Evolutionary conservation across 306 rosid species (phyloP).

Genomic region (Medicago lupulina): DNA sequence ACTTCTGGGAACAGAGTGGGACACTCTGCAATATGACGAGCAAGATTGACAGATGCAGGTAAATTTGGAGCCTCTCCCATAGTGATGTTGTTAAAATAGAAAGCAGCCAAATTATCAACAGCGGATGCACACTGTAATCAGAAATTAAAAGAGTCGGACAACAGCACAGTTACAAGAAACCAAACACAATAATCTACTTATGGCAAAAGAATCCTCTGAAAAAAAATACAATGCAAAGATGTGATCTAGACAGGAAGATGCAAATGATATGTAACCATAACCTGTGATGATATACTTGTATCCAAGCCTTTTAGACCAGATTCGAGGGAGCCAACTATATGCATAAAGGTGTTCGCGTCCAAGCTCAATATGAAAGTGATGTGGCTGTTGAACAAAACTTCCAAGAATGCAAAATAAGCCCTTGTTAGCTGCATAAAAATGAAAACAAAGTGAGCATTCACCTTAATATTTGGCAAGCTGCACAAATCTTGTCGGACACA

Average conservation of each 20-base stretch:
- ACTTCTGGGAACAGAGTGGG: slow-evolving; percentile 97
- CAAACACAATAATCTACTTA: slow-evolving; percentile 27
- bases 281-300: slow-evolving; percentile 94
- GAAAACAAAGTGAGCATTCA: slow-evolving; percentile 33
- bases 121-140: slow-evolving; percentile 94
- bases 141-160: slow-evolving; percentile 38
- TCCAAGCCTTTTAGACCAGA: slow-evolving; percentile 99
- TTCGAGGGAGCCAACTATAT: slow-evolving; percentile 93
- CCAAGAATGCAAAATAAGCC: slow-evolving; percentile 96
- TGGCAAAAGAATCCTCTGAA: slow-evolving; percentile 1
- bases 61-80: slow-evolving; percentile 93
- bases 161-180: slow-evolving; percentile 34
- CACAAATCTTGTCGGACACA: slow-evolving; percentile 17
- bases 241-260: slow-evolving; percentile 33
- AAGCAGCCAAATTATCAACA: slow-evolving; percentile 94
- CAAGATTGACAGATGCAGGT: slow-evolving; percentile 81
- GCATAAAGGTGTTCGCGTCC: slow-evolving; percentile 85
- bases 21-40: slow-evolving; percentile 84
- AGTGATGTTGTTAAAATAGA: slow-evolving; percentile 89
- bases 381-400: slow-evolving; percentile 92
- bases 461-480: slow-evolving; percentile 25
- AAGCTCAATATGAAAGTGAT: slow-evolving; percentile 76
- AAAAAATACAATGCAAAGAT: neutral
- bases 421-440: slow-evolving; percentile 76
- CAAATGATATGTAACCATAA: slow-evolving; percentile 41